Percentiles rank a stretch among this genome's conserved stretches.
These are phyloP conservation scores for Tylopilus vinaceipallidus DNA, from an alignment of 768 basidiomycete species.

Conservation along the genomic window DNA sequence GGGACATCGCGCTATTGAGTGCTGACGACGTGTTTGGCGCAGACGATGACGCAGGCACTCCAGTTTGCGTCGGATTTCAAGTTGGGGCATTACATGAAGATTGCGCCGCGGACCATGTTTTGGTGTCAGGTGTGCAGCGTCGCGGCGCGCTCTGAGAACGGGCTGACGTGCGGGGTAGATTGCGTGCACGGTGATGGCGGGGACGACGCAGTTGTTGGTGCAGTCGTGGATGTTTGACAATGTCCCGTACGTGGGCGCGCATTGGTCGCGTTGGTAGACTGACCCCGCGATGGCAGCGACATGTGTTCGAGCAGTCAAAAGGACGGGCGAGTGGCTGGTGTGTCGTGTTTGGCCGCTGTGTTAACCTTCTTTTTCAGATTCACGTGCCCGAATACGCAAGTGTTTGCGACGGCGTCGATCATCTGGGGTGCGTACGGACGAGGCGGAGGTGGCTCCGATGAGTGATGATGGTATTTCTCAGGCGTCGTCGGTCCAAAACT, in stretches of 20 bases:
- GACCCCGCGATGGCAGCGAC: slow-evolving; percentile 32
- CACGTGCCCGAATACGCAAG: slow-evolving; percentile 50
- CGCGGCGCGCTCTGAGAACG: not conserved
- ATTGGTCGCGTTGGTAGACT: not conserved
- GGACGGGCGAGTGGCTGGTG: slow-evolving; percentile 30
- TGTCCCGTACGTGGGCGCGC: slow-evolving; percentile 43
- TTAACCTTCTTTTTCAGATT: slow-evolving; percentile 36
- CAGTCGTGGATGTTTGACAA: slow-evolving; percentile 69
- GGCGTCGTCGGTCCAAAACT: slow-evolving; percentile 68
- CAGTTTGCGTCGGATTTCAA: slow-evolving; percentile 76
- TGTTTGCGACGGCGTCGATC: slow-evolving; percentile 55
- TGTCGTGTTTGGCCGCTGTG: not conserved
- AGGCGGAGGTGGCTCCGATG: not conserved
- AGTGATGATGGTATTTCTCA: slow-evolving; percentile 29
- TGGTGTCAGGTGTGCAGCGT: slow-evolving; percentile 49
- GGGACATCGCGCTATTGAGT: too few relatives aligned
- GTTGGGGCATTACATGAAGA: slow-evolving; percentile 63
- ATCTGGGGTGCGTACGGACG: slow-evolving; percentile 45
- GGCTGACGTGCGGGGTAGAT: slow-evolving; percentile 38
- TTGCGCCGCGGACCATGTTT: slow-evolving; percentile 76
- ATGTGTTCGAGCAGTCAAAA: slow-evolving; percentile 46
- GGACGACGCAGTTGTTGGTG: slow-evolving; percentile 72
- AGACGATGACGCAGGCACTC: slow-evolving; percentile 47
- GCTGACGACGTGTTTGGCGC: too few relatives aligned
- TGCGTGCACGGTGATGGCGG: slow-evolving; percentile 62